Base-by-base conservation (phyloP, 768 basidiomycete species). In the Lactarius vividus region DNA sequence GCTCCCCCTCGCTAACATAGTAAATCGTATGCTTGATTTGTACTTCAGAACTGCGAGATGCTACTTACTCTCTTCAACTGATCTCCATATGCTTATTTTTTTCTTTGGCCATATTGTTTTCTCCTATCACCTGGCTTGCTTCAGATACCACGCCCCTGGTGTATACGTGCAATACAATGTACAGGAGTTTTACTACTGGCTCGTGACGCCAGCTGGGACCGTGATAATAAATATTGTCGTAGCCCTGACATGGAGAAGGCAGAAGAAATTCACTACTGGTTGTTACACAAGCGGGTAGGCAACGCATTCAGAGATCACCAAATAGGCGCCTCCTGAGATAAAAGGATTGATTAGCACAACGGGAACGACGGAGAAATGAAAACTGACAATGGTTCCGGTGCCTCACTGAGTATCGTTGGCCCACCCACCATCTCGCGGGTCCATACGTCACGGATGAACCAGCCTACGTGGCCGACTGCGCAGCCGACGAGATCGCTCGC, bases 361-460 rank as follows among this genome's bases (percentile, higher is more conserved):
- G 3, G 33, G 23, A 26, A 35, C 37, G 39, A 28, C 6, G 9
- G 26, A 10, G 60, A 40, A 18, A 20, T 39, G 26, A 61, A 33
- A 61, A 84, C 91, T 79, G 72, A 93, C 92, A 94, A 70, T 59
- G 80, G 68, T 23, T 81, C 79, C 4, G 92, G 92, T 0, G 92
- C 84, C 61, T 92, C 88, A 68, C 85, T 92, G 67, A 92, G 82
- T 28, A 88, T 73, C 0, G 85, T 87, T 66, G 82, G 81, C 0
- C 91, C 90, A 16, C 92, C 92, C 2, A 87, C 75, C 88, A 94
- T 91, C 77, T 94, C 92, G 63, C 92, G 79, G n/a, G 85, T 83
- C 92, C 92, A 94, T 0, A 93, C 92, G 68, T 94, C 92, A 52
- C 90, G 79, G 73, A 93, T 70, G 75, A 92, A 92, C 90, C 90